phyloP scores from a whole-genome alignment of 2,329 filamentous ascomycete species.

The Cordyceps farinosa region DNA sequence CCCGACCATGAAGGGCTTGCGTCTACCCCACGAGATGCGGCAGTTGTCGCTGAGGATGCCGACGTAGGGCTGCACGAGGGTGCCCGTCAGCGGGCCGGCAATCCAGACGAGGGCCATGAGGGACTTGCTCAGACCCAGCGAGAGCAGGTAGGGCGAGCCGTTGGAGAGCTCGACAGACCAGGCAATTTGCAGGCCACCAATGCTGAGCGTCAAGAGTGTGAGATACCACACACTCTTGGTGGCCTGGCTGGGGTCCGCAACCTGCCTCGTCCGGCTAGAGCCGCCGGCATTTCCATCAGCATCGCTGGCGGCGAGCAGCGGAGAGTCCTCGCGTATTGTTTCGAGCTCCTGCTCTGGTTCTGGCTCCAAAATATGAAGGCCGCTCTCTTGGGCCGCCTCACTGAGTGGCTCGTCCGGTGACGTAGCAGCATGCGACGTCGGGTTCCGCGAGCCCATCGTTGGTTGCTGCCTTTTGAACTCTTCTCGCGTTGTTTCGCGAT shows the following conservation, averaged over 20 bases:
- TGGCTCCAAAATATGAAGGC: slow-evolving; percentile 11
- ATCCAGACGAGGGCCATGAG: slow-evolving; percentile 83
- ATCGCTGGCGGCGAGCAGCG: slow-evolving; percentile 19
- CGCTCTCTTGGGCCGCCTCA: slow-evolving; percentile 12
- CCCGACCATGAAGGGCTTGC: slow-evolving; percentile 76
- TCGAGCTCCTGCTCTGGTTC: slow-evolving; percentile 19
- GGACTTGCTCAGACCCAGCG: slow-evolving; percentile 77
- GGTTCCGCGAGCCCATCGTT: background rate
- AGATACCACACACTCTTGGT: slow-evolving; percentile 85
- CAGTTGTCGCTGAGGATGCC: slow-evolving; percentile 79
- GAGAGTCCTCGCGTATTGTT: slow-evolving; percentile 21
- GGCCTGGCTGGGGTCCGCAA: slow-evolving; percentile 47
- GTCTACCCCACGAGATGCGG: slow-evolving; percentile 68
- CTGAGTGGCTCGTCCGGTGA: slow-evolving; percentile 9
- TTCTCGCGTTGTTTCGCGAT: background rate
- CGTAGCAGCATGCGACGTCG: background rate
- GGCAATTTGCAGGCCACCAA: slow-evolving; percentile 86
- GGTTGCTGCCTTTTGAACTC: background rate
- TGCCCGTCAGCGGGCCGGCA: slow-evolving; percentile 73
- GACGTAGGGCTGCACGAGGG: slow-evolving; percentile 77
- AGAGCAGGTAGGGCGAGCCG: slow-evolving; percentile 80
- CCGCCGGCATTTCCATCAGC: background rate
- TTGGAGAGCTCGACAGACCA: slow-evolving; percentile 96
- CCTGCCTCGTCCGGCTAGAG: slow-evolving; percentile 23
- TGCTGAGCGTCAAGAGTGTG: slow-evolving; percentile 77